Percentiles rank a stretch among this genome's conserved stretches.
These are phyloP conservation scores for Juglanconis oblonga DNA, from an alignment of 2,329 filamentous ascomycete genomes.

Conservation along the genomic window DNA sequence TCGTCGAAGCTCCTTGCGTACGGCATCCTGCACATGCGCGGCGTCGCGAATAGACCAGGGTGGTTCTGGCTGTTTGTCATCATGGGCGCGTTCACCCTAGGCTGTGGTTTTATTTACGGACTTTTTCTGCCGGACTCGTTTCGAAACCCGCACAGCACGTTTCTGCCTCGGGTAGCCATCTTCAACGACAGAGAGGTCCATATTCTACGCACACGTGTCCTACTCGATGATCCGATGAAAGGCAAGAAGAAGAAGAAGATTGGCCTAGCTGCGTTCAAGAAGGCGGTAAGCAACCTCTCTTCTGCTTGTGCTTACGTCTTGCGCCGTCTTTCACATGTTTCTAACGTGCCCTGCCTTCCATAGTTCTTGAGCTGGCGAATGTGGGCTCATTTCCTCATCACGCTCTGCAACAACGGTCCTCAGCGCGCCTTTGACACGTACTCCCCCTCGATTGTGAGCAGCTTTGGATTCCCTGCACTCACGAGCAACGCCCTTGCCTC, in stretches of 20 bases:
- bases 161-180: background rate
- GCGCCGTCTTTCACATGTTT: background rate
- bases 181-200: conserved; percentile 25
- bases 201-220: conserved; percentile 31
- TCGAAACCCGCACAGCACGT: background rate
- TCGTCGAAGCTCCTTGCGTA: conserved; percentile 17
- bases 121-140: conserved; percentile 27
- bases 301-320: background rate
- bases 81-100: conserved; percentile 11
- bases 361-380: conserved; percentile 49
- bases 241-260: conserved; percentile 27
- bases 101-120: conserved; percentile 30
- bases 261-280: conserved; percentile 30
- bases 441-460: conserved; percentile 50
- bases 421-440: conserved; percentile 50
- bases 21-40: conserved; percentile 13
- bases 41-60: conserved; percentile 9
- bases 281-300: conserved; percentile 26
- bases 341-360: background rate
- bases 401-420: conserved; percentile 46
- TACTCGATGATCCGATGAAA: conserved; percentile 34
- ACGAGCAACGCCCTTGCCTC: conserved; percentile 42
- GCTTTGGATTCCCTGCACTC: conserved; percentile 48
- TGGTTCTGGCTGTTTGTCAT: conserved; percentile 21
- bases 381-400: conserved; percentile 50